phyloP scores from a whole-genome alignment of 2,329 filamentous ascomycete species.

The Didymella exigua region DNA sequence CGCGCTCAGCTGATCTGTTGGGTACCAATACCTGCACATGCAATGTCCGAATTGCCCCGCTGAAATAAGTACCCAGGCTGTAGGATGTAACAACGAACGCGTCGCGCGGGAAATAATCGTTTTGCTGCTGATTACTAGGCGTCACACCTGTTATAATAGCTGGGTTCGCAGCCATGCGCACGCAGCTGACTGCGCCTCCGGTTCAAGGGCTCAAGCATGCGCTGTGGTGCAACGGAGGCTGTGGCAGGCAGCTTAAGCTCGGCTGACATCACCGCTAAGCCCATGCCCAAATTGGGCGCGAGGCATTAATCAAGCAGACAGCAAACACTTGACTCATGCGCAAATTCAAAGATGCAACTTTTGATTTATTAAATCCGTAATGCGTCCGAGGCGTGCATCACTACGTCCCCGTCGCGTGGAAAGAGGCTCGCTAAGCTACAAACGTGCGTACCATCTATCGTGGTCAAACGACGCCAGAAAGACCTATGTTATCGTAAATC shows the following conservation, averaged over 20 bases:
- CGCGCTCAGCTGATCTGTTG: slow-evolving; percentile 23
- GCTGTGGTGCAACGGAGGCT: slow-evolving; percentile 20
- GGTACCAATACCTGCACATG: slow-evolving; percentile 26
- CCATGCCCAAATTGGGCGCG: slow-evolving; percentile 1
- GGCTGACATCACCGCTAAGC: slow-evolving; percentile 30
- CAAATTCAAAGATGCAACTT: slow-evolving; percentile 22
- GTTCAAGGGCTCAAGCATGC: slow-evolving; percentile 22
- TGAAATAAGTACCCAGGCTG: slow-evolving; percentile 10
- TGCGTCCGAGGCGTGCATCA: slow-evolving; percentile 24
- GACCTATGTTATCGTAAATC: slow-evolving; percentile 34
- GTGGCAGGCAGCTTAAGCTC: slow-evolving; percentile 18
- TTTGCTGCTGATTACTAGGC: slow-evolving; percentile 1
- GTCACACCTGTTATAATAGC: slow-evolving; percentile 21
- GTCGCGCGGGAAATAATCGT: slow-evolving; percentile 6
- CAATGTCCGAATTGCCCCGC: slow-evolving; percentile 27
- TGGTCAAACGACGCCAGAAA: slow-evolving; percentile 25
- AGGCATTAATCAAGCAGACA: slow-evolving; percentile 26
- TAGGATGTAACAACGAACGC: slow-evolving; percentile 13
- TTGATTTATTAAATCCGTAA: slow-evolving; percentile 37
- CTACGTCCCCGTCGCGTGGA: slow-evolving; percentile 21
- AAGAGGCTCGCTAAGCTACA: slow-evolving; percentile 29
- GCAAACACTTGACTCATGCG: neutral
- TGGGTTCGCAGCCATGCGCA: slow-evolving; percentile 19
- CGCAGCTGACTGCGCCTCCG: slow-evolving; percentile 39
- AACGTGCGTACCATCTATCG: slow-evolving; percentile 31